phyloP scores from a whole-genome alignment of 2,329 filamentous ascomycete genomes.

The Amauroascus verrucosus region DNA sequence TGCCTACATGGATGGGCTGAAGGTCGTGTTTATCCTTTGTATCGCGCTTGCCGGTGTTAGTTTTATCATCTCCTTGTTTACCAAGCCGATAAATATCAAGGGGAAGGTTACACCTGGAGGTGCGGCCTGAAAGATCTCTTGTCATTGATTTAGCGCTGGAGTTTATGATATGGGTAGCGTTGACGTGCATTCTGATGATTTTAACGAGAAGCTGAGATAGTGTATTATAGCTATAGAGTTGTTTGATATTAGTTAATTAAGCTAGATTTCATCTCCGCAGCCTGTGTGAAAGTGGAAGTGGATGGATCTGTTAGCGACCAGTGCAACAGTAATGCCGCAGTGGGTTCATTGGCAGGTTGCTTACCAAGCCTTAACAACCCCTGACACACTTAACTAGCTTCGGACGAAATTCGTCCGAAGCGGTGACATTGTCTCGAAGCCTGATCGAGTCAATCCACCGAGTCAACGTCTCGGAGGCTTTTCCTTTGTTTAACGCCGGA shows the following conservation, averaged over 20 bases:
- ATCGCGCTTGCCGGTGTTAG: slow-evolving; percentile 5
- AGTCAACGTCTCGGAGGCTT: not conserved
- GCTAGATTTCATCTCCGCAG: too few species aligned
- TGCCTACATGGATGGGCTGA: slow-evolving; percentile 15
- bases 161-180: too few species aligned
- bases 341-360: not conserved
- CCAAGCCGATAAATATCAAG: slow-evolving; percentile 8
- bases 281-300: too few species aligned
- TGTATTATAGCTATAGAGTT: too few species aligned
- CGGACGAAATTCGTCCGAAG: slow-evolving; percentile 1
- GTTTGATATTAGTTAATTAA: too few species aligned
- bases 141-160: not conserved
- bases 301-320: too few species aligned
- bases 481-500: too few species aligned
- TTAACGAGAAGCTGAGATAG: too few species aligned
- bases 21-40: slow-evolving; percentile 10
- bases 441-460: too few species aligned
- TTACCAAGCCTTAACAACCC: not conserved
- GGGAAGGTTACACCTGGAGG: not conserved
- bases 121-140: not conserved
- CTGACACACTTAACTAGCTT: too few species aligned
- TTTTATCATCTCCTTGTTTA: slow-evolving; percentile 4
- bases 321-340: not conserved
- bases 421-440: too few species aligned
- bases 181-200: not conserved